Evolutionary conservation across 164 flowering plant species (phyloP).

Genomic region (Aristolochia fimbriata): DNA sequence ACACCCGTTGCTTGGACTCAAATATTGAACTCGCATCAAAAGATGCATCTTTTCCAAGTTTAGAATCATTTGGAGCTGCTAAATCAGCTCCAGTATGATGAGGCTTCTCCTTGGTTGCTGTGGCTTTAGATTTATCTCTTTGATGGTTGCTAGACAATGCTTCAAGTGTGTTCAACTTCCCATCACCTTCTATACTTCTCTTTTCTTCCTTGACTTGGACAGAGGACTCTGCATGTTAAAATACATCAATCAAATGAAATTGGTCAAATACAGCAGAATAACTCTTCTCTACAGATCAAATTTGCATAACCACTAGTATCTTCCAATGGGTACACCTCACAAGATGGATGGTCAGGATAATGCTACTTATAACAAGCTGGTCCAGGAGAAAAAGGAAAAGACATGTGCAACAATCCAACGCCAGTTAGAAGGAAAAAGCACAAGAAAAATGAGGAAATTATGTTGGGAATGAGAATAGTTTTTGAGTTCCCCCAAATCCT

Average conservation of each 20-base stretch:
- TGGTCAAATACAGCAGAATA: background rate
- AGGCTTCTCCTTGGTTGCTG: slow-evolving; percentile 24
- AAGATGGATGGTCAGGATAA: background rate
- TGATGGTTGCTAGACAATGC: slow-evolving; percentile 18
- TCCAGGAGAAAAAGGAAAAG: background rate
- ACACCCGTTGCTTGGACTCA: slow-evolving; percentile 24
- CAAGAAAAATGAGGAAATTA: too few relatives aligned
- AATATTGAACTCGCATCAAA: slow-evolving; percentile 14
- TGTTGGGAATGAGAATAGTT: too few relatives aligned
- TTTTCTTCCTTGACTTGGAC: slow-evolving; percentile 30
- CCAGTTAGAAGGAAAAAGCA: too few relatives aligned
- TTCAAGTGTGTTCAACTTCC: slow-evolving; percentile 22
- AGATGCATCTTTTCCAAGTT: slow-evolving; percentile 17
- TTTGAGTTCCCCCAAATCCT: too few relatives aligned
- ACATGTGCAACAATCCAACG: background rate
- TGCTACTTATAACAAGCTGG: background rate
- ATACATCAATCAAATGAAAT: background rate
- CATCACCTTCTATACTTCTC: slow-evolving; percentile 16
- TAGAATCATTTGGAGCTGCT: slow-evolving; percentile 15
- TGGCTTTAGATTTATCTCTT: slow-evolving; percentile 22
- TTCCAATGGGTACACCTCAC: background rate
- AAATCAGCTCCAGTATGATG: slow-evolving; percentile 10
- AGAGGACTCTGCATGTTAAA: slow-evolving; percentile 23
- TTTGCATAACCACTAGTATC: too few relatives aligned
- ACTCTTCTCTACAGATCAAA: background rate